Percentiles rank a stretch among this genome's conserved stretches.
phyloP scores from a whole-genome alignment of 1,284 basidiomycete species.

The Trametes polyzona region DNA sequence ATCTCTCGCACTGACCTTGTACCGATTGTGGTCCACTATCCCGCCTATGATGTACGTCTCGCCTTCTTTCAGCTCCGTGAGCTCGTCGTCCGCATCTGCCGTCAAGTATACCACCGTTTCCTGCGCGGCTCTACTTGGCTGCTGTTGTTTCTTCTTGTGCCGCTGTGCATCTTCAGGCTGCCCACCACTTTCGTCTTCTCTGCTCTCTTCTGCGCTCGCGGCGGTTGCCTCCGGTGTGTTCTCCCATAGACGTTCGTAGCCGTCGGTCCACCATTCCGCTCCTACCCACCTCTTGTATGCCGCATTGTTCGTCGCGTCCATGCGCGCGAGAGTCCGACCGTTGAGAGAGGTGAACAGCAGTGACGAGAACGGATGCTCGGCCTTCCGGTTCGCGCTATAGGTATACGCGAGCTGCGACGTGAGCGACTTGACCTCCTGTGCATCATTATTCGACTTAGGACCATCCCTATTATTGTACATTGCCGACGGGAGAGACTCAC shows the following conservation, averaged over 20 bases:
- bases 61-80: constrained; percentile 78
- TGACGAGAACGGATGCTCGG: constrained; percentile 68
- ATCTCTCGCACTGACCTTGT: constrained; percentile 74
- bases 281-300: constrained; percentile 81
- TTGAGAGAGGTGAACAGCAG: constrained; percentile 83
- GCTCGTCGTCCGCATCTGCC: constrained; percentile 89
- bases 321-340: constrained; percentile 67
- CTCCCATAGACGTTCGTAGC: constrained; percentile 72
- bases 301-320: constrained; percentile 71
- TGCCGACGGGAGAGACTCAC: constrained; percentile 50
- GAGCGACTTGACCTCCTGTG: constrained; percentile 87
- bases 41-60: constrained; percentile 97
- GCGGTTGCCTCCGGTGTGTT: constrained; percentile 14
- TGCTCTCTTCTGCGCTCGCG: background rate
- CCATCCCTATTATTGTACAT: background rate
- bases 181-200: background rate
- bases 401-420: constrained; percentile 88
- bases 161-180: background rate
- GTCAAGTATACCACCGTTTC: constrained; percentile 89
- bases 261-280: constrained; percentile 81
- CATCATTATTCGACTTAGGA: too few relatives aligned
- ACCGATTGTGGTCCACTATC: constrained; percentile 94
- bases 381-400: constrained; percentile 84
- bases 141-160: constrained; percentile 10
- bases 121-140: constrained; percentile 26